Evolutionary conservation across 441 rosid species (phyloP).

Genomic region (Pelargonium citronellum): DNA sequence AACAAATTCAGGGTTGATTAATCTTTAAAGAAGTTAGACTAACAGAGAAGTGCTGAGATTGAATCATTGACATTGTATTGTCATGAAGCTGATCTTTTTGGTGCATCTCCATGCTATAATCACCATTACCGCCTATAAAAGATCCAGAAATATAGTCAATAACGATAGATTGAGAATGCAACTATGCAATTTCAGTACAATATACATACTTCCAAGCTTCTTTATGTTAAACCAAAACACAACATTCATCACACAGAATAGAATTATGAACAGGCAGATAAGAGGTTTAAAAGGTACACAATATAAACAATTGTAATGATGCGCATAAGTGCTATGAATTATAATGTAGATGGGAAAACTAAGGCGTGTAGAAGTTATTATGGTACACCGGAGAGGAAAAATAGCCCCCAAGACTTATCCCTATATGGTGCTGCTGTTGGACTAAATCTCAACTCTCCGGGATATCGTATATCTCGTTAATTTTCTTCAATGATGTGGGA

Average conservation of each 20-base stretch:
- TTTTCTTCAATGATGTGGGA: neutral
- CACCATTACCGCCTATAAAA: conserved; percentile 77
- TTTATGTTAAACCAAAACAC: neutral
- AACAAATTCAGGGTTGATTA: conserved; percentile 16
- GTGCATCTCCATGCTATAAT: conserved; percentile 86
- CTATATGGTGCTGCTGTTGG: neutral
- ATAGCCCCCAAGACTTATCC: neutral
- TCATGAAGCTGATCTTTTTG: conserved; percentile 95
- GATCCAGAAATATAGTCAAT: neutral
- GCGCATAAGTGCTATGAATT: neutral
- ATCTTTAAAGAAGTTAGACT: conserved; percentile 27
- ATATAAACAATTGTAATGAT: neutral
- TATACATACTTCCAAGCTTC: no score
- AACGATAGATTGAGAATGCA: neutral
- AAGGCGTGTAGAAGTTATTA: neutral
- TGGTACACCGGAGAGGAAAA: neutral
- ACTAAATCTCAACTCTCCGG: neutral
- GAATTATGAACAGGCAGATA: conserved; percentile 2
- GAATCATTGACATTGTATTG: conserved; percentile 80
- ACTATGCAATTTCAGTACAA: neutral
- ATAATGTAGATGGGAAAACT: neutral
- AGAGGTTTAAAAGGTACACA: neutral
- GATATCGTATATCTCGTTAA: neutral
- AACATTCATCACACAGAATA: conserved; percentile 1
- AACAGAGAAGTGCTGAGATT: conserved; percentile 92